Evolutionary conservation across 306 rosid species (phyloP).

Genomic region (Inga laurina): DNA sequence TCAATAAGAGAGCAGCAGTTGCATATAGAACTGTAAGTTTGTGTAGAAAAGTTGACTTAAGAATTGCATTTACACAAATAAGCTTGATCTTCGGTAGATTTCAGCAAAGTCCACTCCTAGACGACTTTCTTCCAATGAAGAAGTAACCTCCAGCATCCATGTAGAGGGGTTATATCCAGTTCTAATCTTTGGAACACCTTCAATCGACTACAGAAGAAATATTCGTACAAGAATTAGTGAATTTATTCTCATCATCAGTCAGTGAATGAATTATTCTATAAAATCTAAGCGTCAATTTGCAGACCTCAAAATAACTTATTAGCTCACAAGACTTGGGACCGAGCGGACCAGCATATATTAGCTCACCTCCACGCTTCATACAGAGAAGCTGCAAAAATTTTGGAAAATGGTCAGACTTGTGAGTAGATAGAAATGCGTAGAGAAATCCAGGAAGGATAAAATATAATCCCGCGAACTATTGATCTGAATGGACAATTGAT

Average conservation of each 20-base stretch:
- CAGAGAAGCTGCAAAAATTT: slow-evolving; percentile 71
- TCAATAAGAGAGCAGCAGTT: slow-evolving; percentile 19
- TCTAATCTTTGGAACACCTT: slow-evolving; percentile 67
- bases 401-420: slow-evolving; percentile 26
- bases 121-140: slow-evolving; percentile 62
- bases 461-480: too few relatives aligned
- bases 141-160: slow-evolving; percentile 86
- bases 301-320: slow-evolving; percentile 87
- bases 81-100: slow-evolving; percentile 57
- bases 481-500: neutral
- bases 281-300: slow-evolving; percentile 29
- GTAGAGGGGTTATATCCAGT: slow-evolving; percentile 78
- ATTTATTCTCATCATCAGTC: slow-evolving; percentile 28
- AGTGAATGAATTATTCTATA: slow-evolving; percentile 18
- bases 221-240: slow-evolving; percentile 25
- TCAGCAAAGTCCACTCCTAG: slow-evolving; percentile 77
- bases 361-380: slow-evolving; percentile 99
- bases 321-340: slow-evolving; percentile 89
- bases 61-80: slow-evolving; percentile 52
- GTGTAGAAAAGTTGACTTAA: neutral
- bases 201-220: slow-evolving; percentile 61
- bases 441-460: slow-evolving; percentile 12
- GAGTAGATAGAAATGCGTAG: slow-evolving; percentile 21
- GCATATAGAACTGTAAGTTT: slow-evolving; percentile 3
- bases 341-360: slow-evolving; percentile 97